These are phyloP conservation scores for Ceratocystis alfenasii DNA, from an alignment of 2,329 filamentous ascomycete genomes.

Conservation along the genomic window DNA sequence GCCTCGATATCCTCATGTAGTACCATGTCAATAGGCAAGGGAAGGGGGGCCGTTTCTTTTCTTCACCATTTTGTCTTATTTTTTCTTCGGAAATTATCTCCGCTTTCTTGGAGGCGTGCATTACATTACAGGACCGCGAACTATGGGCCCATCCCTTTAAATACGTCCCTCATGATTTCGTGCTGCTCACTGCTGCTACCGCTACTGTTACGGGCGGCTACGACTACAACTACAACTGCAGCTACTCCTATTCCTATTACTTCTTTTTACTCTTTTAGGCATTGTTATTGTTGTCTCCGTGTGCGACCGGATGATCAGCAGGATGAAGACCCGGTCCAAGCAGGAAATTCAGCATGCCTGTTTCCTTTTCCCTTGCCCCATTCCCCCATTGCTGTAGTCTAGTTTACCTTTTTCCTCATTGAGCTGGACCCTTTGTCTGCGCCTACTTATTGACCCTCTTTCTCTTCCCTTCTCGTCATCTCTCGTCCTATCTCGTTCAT, in stretches of 20 bases:
- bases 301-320: constrained; percentile 4
- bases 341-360: background rate
- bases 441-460: background rate
- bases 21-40: background rate
- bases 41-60: too few relatives aligned
- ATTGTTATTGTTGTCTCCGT: background rate
- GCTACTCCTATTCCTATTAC: too few relatives aligned
- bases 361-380: background rate
- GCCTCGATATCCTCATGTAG: background rate
- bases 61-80: too few relatives aligned
- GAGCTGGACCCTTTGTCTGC: background rate
- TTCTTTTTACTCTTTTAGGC: constrained; percentile 8
- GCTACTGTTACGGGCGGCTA: too few relatives aligned
- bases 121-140: too few relatives aligned
- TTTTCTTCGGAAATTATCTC: too few relatives aligned
- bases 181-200: too few relatives aligned
- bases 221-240: too few relatives aligned
- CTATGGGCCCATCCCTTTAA: too few relatives aligned
- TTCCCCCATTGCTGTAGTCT: background rate
- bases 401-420: constrained; percentile 5
- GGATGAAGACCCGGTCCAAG: background rate
- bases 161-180: too few relatives aligned
- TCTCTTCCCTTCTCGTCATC: background rate
- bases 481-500: background rate
- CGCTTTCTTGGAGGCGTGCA: too few relatives aligned